These are phyloP conservation scores for Magnusiomyces paraingens DNA, from an alignment of 1,139 yeast species.

Conservation along the genomic window DNA sequence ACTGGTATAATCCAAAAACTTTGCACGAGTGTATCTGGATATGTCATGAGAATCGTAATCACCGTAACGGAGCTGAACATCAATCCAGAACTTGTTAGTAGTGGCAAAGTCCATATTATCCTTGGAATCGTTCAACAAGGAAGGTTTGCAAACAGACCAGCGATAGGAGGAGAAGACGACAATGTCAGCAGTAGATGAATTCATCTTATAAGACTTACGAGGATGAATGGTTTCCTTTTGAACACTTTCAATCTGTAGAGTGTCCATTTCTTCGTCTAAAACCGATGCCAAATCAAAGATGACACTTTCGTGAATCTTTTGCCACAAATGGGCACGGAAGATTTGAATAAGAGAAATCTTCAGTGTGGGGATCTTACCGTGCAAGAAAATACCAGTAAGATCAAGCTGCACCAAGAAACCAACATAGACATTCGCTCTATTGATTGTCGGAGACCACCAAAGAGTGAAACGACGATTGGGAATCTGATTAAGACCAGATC, in stretches of 20 bases:
- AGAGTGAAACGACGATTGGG: slow-evolving; percentile 95
- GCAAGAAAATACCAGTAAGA: slow-evolving; percentile 91
- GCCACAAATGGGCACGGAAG: slow-evolving; percentile 98
- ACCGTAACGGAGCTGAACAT: slow-evolving; percentile 91
- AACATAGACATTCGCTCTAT: slow-evolving; percentile 95
- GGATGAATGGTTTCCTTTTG: slow-evolving; percentile 95
- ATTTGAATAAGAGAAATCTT: slow-evolving; percentile 94
- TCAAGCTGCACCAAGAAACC: slow-evolving; percentile 96
- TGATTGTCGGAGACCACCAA: slow-evolving; percentile 99
- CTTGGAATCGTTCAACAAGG: slow-evolving; percentile 49
- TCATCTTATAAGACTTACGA: slow-evolving; percentile 94
- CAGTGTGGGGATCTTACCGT: slow-evolving; percentile 95
- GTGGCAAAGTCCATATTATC: slow-evolving; percentile 39
- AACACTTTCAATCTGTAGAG: slow-evolving; percentile 75
- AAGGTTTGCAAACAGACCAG: slow-evolving; percentile 85
- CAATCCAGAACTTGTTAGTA: slow-evolving; percentile 84
- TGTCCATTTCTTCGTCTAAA: slow-evolving; percentile 79
- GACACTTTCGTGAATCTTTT: slow-evolving; percentile 92
- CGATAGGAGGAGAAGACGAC: slow-evolving; percentile 66
- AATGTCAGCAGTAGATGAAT: slow-evolving; percentile 89
- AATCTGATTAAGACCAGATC: slow-evolving; percentile 95
- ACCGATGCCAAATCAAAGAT: slow-evolving; percentile 93
- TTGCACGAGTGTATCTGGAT: slow-evolving; percentile 88
- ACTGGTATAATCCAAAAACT: slow-evolving; percentile 84
- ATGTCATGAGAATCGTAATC: slow-evolving; percentile 98